Evolutionary conservation across 352 stramenopile species (phyloP).

Genomic region (Globisporangium camurandrum): DNA sequence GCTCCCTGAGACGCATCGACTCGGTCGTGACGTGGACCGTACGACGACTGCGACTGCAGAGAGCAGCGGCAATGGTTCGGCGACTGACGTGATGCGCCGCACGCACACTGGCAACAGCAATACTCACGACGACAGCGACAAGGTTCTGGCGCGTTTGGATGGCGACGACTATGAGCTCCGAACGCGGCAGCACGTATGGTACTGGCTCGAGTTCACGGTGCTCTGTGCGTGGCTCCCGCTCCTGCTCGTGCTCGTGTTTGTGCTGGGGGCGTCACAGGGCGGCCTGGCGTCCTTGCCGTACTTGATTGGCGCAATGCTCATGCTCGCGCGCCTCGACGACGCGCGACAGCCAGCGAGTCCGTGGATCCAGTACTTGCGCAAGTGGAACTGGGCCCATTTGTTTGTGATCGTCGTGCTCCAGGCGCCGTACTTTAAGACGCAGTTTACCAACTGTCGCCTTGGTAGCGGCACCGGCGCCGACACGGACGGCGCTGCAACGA

Average conservation of each 20-base stretch:
- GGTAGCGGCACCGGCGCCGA: constrained; percentile 12
- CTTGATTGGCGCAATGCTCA: constrained; percentile 52
- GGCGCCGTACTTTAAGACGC: constrained; percentile 44
- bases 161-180: constrained; percentile 46
- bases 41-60: constrained; percentile 7
- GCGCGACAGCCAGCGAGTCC: constrained; percentile 36
- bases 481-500: constrained; percentile 12
- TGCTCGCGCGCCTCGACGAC: constrained; percentile 77
- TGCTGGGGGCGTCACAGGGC: constrained; percentile 60
- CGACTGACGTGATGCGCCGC: not conserved
- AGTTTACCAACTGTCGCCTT: constrained; percentile 45
- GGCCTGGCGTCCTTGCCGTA: constrained; percentile 72
- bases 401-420: constrained; percentile 74
- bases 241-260: constrained; percentile 62
- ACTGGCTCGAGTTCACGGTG: constrained; percentile 58
- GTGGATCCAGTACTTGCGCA: constrained; percentile 71
- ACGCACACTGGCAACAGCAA: not conserved
- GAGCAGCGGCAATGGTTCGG: not conserved
- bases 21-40: constrained; percentile 12
- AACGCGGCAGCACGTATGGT: constrained; percentile 61
- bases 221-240: constrained; percentile 60
- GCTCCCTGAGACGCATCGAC: constrained; percentile 46
- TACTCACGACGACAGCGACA: not conserved
- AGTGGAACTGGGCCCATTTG: constrained; percentile 79
- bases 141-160: not conserved